phyloP scores from a whole-genome alignment of 306 rosid genomes.

The Citrullus amarus region DNA sequence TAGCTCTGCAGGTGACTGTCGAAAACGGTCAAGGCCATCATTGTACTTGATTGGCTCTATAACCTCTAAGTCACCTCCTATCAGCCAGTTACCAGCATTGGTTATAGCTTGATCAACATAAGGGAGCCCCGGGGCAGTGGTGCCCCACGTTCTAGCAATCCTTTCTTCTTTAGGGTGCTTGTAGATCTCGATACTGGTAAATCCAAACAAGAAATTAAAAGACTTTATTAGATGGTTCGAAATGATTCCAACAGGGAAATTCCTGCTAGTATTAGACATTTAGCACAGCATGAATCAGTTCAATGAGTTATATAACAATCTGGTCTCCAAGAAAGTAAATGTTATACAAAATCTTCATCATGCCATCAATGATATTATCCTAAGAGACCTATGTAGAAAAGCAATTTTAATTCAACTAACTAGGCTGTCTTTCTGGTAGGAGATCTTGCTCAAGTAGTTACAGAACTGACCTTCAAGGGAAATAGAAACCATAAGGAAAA shows the following conservation, averaged over 20 bases:
- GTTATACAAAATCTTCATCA: background rate
- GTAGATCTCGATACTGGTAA: conserved; percentile 76
- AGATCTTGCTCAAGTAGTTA: background rate
- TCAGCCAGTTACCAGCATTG: conserved; percentile 82
- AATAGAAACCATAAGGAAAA: background rate
- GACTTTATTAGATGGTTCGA: background rate
- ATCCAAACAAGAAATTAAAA: background rate
- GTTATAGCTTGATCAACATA: conserved; percentile 77
- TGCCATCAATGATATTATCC: background rate
- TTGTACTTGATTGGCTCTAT: conserved; percentile 67
- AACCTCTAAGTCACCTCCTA: conserved; percentile 97
- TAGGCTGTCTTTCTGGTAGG: background rate
- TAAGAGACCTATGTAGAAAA: background rate
- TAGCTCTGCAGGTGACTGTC: conserved; percentile 76
- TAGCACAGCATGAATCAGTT: background rate
- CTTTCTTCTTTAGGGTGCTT: conserved; percentile 96
- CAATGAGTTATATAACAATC: background rate
- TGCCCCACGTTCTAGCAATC: conserved; percentile 94
- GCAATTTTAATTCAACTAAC: background rate
- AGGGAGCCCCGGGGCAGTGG: conserved; percentile 81
- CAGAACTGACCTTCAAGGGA: background rate
- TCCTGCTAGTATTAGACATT: background rate
- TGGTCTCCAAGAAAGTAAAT: background rate
- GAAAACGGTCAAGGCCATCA: conserved; percentile 91
- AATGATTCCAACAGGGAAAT: background rate